A percentile compares a stretch with the other conserved stretches of the same genome.
Evolutionary conservation across 441 rosid genomes (phyloP).

Genomic region (Brassica hybrid): DNA sequence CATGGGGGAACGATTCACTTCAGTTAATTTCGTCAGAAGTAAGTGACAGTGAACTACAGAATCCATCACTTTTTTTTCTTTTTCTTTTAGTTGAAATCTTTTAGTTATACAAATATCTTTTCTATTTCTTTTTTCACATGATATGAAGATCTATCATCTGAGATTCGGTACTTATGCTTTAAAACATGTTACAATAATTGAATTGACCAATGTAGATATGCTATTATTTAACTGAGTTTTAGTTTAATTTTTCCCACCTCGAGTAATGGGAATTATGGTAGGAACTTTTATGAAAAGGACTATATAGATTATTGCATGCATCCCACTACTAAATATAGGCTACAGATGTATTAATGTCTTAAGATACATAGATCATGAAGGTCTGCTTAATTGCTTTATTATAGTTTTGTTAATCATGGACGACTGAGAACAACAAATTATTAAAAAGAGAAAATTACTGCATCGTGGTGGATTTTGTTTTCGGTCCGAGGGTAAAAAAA

Average conservation of each 20-base stretch:
- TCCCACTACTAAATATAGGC: too few relatives aligned
- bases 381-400: too few relatives aligned
- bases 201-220: background rate
- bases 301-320: too few relatives aligned
- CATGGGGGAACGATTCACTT: constrained; percentile 43
- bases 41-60: too few relatives aligned
- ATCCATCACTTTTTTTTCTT: constrained; percentile 1
- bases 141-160: constrained; percentile 28
- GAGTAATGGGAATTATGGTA: background rate
- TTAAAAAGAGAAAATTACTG: constrained; percentile 7
- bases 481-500: background rate
- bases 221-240: background rate
- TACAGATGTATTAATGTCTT: background rate
- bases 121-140: background rate
- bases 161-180: constrained; percentile 33
- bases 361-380: constrained; percentile 16
- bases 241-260: background rate
- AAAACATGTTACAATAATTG: constrained; percentile 15
- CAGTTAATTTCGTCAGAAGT: constrained; percentile 30
- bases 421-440: too few relatives aligned
- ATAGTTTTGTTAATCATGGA: background rate
- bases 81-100: constrained; percentile 13
- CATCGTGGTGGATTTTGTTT: constrained; percentile 8
- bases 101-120: constrained; percentile 16
- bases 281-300: background rate